Evolutionary conservation across 495 filamentous ascomycete species (phyloP).

Genomic region (Pseudoneurospora amorphoporcata): DNA sequence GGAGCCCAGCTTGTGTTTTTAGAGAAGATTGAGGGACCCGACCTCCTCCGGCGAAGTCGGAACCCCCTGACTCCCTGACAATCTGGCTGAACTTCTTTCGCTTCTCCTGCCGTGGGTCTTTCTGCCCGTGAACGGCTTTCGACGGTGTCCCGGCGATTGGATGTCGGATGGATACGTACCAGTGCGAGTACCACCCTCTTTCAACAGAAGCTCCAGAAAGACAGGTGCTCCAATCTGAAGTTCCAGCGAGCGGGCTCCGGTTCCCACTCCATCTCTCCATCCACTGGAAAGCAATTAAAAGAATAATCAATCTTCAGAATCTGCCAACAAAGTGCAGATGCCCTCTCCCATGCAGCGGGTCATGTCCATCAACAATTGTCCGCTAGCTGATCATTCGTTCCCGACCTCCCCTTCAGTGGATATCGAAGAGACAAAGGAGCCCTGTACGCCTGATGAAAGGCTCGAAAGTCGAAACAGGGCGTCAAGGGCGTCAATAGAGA

Average conservation of each 20-base stretch:
- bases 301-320: background rate
- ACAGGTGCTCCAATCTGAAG: background rate
- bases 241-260: background rate
- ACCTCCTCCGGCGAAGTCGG: background rate
- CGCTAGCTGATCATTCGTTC: background rate
- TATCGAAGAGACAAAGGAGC: background rate
- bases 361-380: background rate
- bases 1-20: background rate
- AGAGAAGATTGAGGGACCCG: background rate
- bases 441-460: background rate
- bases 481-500: background rate
- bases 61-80: background rate
- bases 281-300: background rate
- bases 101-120: background rate
- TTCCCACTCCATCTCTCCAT: background rate
- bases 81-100: background rate
- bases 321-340: background rate
- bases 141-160: background rate
- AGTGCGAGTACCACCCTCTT: background rate
- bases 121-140: background rate
- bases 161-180: background rate
- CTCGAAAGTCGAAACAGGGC: background rate
- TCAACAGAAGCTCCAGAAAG: background rate
- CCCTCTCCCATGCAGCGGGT: background rate
- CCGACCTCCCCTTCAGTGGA: background rate